phyloP scores from a whole-genome alignment of 148 eudicot genomes.

The Rheum nobile region DNA sequence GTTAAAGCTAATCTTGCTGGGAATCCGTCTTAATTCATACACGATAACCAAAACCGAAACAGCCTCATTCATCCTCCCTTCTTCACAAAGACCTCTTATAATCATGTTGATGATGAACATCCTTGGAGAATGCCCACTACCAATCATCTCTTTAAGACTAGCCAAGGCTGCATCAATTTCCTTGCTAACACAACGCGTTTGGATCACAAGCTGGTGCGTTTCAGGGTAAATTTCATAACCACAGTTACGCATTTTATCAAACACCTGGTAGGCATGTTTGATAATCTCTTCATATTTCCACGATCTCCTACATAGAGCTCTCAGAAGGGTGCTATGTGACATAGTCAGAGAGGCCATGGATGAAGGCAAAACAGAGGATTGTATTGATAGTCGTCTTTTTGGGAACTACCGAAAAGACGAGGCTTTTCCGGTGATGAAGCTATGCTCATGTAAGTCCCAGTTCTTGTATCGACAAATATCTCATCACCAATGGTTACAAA shows the following conservation, averaged over 20 bases:
- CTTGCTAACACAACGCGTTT: constrained; percentile 51
- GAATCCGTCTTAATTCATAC: constrained; percentile 23
- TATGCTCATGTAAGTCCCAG: constrained; percentile 67
- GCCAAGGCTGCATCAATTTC: constrained; percentile 36
- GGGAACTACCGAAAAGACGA: constrained; percentile 64
- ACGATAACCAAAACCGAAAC: constrained; percentile 34
- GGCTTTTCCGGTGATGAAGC: constrained; percentile 64
- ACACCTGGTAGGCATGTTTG: constrained; percentile 30
- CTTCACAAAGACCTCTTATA: constrained; percentile 43
- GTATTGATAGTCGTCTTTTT: constrained; percentile 46
- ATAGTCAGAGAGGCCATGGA: constrained; percentile 79
- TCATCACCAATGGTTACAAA: constrained; percentile 54
- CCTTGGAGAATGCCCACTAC: constrained; percentile 43
- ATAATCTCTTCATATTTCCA: constrained; percentile 30
- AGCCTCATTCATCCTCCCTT: constrained; percentile 43
- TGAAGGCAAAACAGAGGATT: constrained; percentile 67
- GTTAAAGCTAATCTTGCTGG: constrained; percentile 35
- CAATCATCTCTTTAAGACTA: constrained; percentile 35
- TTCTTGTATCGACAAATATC: constrained; percentile 74
- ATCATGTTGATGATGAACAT: constrained; percentile 37
- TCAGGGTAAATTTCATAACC: constrained; percentile 22
- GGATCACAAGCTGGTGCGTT: constrained; percentile 40
- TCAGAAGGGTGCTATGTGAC: constrained; percentile 67
- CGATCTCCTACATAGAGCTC: constrained; percentile 55
- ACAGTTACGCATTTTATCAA: constrained; percentile 38